Conservation (phyloP, 768 basidiomycete genomes). For the Lentinula lateritia region DNA sequence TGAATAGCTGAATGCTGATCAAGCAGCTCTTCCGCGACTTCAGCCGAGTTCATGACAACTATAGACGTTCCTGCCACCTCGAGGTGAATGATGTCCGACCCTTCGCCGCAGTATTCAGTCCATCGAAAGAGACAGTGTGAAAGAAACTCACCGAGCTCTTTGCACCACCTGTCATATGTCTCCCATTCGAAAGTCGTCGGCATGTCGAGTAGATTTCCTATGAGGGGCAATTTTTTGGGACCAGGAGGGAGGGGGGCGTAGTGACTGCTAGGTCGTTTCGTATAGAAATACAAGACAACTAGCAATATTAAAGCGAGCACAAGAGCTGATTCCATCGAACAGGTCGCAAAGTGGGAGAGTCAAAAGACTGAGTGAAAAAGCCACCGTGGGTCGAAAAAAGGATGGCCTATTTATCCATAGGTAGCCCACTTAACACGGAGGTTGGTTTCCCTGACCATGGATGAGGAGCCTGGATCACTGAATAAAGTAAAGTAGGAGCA, state of each 20-base stretch:
- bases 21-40: slow-evolving; percentile 27
- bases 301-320: neutral
- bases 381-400: neutral
- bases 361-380: neutral
- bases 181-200: slow-evolving; percentile 28
- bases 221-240: slow-evolving; percentile 34
- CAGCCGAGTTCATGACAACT: slow-evolving; percentile 25
- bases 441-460: neutral
- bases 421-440: neutral
- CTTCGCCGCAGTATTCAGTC: slow-evolving; percentile 1
- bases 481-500: neutral
- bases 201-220: slow-evolving; percentile 47
- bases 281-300: neutral
- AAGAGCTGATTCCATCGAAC: neutral
- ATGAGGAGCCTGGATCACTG: neutral
- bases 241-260: slow-evolving; percentile 35
- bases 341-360: neutral
- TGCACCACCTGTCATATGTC: slow-evolving; percentile 9
- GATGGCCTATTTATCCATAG: neutral
- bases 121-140: too few species aligned
- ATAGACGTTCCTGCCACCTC: slow-evolving; percentile 19
- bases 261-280: neutral
- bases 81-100: slow-evolving; percentile 21
- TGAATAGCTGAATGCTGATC: slow-evolving; percentile 29
- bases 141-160: slow-evolving; percentile 7